Conservation (phyloP, 1,139 yeast genomes). For the Taphrina flavorubra region DNA sequence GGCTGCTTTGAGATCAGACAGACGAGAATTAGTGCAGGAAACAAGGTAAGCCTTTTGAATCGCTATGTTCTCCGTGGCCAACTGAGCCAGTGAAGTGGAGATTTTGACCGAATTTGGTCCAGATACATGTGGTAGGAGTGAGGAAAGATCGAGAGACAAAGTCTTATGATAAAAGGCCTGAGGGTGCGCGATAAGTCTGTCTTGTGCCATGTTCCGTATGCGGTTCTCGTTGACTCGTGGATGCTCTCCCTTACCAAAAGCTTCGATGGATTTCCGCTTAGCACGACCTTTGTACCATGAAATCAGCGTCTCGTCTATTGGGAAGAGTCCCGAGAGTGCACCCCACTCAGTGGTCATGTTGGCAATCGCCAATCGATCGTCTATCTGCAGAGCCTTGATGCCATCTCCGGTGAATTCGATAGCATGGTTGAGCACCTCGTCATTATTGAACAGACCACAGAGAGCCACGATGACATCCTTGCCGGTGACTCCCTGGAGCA, state of each 20-base stretch:
- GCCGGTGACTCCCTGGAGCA: constrained; percentile 89
- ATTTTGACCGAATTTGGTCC: constrained; percentile 98
- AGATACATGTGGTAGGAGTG: constrained; percentile 87
- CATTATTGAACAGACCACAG: constrained; percentile 93
- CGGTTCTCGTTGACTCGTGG: constrained; percentile 76
- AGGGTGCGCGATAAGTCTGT: constrained; percentile 60
- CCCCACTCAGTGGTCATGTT: constrained; percentile 99
- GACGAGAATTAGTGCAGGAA: constrained; percentile 95
- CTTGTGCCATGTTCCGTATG: constrained; percentile 55
- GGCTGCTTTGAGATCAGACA: constrained; percentile 92
- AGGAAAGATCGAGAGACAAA: constrained; percentile 76
- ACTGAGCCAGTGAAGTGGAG: constrained; percentile 74
- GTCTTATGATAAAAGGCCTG: constrained; percentile 89
- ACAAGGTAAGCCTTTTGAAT: constrained; percentile 94
- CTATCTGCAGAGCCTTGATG: constrained; percentile 73
- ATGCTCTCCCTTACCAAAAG: constrained; percentile 54
- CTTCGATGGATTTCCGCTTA: constrained; percentile 66
- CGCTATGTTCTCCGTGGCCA: constrained; percentile 72
- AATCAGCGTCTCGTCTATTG: constrained; percentile 79
- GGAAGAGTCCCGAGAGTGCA: constrained; percentile 93
- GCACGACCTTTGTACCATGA: constrained; percentile 78
- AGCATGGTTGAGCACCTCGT: constrained; percentile 95
- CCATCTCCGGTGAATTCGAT: constrained; percentile 95
- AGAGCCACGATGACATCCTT: constrained; percentile 95
- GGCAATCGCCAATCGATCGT: constrained; percentile 92